A percentile compares a stretch with the other conserved stretches of the same genome.
Evolutionary conservation across 2,329 filamentous ascomycete genomes (phyloP).

Genomic region (Diaporthe eres): DNA sequence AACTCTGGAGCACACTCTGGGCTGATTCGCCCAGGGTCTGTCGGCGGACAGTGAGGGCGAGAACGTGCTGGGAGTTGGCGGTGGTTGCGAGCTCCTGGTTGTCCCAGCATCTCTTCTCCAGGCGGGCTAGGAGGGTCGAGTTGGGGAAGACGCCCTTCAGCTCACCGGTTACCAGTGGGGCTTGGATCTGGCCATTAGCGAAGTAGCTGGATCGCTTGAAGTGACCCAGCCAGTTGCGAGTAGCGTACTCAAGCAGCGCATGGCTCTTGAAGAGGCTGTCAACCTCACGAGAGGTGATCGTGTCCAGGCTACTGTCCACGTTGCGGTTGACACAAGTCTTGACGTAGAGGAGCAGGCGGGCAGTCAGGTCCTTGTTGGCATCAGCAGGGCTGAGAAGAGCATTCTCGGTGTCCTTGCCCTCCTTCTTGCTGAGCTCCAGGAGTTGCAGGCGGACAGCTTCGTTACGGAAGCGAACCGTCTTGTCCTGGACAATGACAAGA

Average conservation of each 20-base stretch:
- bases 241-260: slow-evolving; percentile 40
- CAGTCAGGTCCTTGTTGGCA: slow-evolving; percentile 42
- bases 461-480: slow-evolving; percentile 43
- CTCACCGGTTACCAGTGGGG: slow-evolving; percentile 32
- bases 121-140: slow-evolving; percentile 41
- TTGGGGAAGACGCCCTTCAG: slow-evolving; percentile 40
- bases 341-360: slow-evolving; percentile 41
- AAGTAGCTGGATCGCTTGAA: slow-evolving; percentile 41
- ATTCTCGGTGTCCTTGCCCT: slow-evolving; percentile 41
- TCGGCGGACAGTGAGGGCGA: slow-evolving; percentile 37
- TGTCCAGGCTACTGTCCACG: slow-evolving; percentile 41
- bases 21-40: slow-evolving; percentile 38
- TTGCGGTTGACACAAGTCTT: slow-evolving; percentile 41
- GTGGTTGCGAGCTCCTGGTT: slow-evolving; percentile 40
- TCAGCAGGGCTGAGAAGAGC: slow-evolving; percentile 38
- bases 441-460: slow-evolving; percentile 42
- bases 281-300: slow-evolving; percentile 36
- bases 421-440: slow-evolving; percentile 42
- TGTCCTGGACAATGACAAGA: slow-evolving; percentile 42
- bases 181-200: slow-evolving; percentile 37
- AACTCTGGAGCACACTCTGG: slow-evolving; percentile 39
- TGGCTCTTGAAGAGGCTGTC: slow-evolving; percentile 39
- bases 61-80: slow-evolving; percentile 37
- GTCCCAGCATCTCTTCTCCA: slow-evolving; percentile 42
- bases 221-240: slow-evolving; percentile 42